Evolutionary conservation across 2,329 filamentous ascomycete species (phyloP).

Genomic region (Tolypocladium ovalisporum): DNA sequence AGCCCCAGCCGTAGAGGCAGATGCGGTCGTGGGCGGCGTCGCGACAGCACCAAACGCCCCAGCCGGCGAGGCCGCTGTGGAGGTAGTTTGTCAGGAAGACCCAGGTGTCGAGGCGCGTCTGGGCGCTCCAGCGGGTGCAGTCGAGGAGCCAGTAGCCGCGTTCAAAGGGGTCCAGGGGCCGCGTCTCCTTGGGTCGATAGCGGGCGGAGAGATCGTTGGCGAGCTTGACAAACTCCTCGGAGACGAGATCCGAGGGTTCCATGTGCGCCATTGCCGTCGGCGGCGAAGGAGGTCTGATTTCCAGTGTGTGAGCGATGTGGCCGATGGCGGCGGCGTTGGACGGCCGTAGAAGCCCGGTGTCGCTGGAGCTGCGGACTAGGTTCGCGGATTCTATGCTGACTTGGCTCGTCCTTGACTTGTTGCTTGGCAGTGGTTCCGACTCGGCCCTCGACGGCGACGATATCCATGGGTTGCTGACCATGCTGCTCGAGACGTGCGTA

Average conservation of each 20-base stretch:
- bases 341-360: constrained; percentile 12
- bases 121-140: constrained; percentile 39
- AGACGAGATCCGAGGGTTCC: constrained; percentile 39
- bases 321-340: constrained; percentile 6
- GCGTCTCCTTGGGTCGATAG: constrained; percentile 35
- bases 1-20: constrained; percentile 69
- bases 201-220: constrained; percentile 40
- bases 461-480: constrained; percentile 7
- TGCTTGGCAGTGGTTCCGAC: constrained; percentile 19
- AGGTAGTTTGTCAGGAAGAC: constrained; percentile 49
- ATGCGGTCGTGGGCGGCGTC: constrained; percentile 32
- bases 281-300: constrained; percentile 46
- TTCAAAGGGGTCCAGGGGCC: constrained; percentile 43
- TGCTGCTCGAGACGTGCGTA: constrained; percentile 23
- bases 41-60: constrained; percentile 52
- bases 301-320: constrained; percentile 22
- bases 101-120: constrained; percentile 47
- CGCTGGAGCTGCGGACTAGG: constrained; percentile 18
- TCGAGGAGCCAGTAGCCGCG: constrained; percentile 69
- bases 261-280: constrained; percentile 35
- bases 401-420: constrained; percentile 11
- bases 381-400: constrained; percentile 4
- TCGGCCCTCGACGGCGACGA: constrained; percentile 13
- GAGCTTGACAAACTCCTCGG: constrained; percentile 38
- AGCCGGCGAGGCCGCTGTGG: constrained; percentile 47